phyloP scores from a whole-genome alignment of 78 protist genomes.

The Tieghemostelium lacteum region DNA sequence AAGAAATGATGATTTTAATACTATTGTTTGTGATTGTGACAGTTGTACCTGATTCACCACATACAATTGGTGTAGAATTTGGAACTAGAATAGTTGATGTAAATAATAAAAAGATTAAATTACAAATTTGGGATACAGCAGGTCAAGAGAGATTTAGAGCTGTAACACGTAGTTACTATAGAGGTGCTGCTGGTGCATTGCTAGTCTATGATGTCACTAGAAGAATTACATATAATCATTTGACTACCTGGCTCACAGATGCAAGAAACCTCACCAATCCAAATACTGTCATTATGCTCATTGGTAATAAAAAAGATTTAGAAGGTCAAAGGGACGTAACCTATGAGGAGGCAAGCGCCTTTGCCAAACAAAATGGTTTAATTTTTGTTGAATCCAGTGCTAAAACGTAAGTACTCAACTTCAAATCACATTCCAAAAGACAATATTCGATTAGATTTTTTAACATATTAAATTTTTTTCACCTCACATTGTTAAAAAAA shows the following conservation, averaged over 20 bases:
- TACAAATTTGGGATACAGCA: conserved; percentile 88
- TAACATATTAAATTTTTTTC: not conserved
- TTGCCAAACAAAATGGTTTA: conserved; percentile 81
- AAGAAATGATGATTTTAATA: not conserved
- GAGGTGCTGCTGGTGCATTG: conserved; percentile 96
- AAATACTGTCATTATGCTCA: conserved; percentile 78
- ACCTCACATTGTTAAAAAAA: no score
- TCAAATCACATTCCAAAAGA: not conserved
- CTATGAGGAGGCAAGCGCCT: conserved; percentile 83
- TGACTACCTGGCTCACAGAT: conserved; percentile 94
- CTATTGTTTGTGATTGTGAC: not conserved
- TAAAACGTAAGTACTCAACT: conserved; percentile 62
- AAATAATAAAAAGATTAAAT: conserved; percentile 77
- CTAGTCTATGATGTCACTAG: conserved; percentile 93
- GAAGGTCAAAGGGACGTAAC: conserved; percentile 89
- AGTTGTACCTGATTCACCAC: conserved; percentile 85
- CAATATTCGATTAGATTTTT: not conserved
- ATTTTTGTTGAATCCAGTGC: conserved; percentile 75
- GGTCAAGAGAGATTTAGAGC: conserved; percentile 83
- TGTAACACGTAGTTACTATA: conserved; percentile 89
- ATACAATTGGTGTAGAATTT: conserved; percentile 96
- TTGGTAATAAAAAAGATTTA: conserved; percentile 91
- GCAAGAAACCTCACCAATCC: conserved; percentile 87
- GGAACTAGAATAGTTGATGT: conserved; percentile 88
- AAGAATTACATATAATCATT: conserved; percentile 97